Base-by-base conservation (phyloP, 148 eudicot genomes). In the Cornus suecica region DNA sequence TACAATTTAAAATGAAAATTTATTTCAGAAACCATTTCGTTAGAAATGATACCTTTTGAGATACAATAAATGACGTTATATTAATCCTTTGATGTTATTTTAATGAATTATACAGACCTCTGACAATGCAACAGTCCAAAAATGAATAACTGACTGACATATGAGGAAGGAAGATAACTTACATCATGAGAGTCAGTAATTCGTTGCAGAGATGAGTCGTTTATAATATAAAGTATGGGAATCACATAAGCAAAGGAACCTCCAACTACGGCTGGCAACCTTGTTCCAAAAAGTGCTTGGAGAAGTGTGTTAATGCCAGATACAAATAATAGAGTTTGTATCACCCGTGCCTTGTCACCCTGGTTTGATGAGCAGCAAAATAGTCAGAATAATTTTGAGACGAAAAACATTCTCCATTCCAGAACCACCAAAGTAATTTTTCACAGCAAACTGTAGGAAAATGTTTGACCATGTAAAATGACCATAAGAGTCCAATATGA, bases 291-390 rank as follows among this genome's bases (percentile, higher is more conserved):
- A 51, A 96, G 87, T 68, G 99, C 86, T 86, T 96, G 99, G 69
- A 96, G 88, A 73, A 96, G 98, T 18, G 99, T 96, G 83, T 96
- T 96, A 42, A 96, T 83, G 70, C 99, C 99, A 48, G 95, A 86
- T 68, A 96, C 99, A 82, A 96, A 96, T 23, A 96, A 87, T 75
- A 93, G 84, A 58, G 99, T 93, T 80, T 96, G 98, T 71, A 96
- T 90, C 65, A 96, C 99, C 72, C 92, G 90, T 80, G 95, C 99
- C 84, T 96, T 96, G 82, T 96, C 99, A 32, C 99, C 99, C 99
- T 95, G 86, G 30, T 76, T 77, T 78, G 28, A 66, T 45, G 16
- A 80, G 60, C 68, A 75, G 69, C 66, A 54, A 80, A 48, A 78
- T 68, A 30, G 25, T 54, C 65, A 52, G 52, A 67, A 22, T 14